Evolutionary conservation across 495 filamentous ascomycete species (phyloP), one percentile per base, ranked within the genome.

Genomic region (Hyaloscypha finlandica): DNA sequence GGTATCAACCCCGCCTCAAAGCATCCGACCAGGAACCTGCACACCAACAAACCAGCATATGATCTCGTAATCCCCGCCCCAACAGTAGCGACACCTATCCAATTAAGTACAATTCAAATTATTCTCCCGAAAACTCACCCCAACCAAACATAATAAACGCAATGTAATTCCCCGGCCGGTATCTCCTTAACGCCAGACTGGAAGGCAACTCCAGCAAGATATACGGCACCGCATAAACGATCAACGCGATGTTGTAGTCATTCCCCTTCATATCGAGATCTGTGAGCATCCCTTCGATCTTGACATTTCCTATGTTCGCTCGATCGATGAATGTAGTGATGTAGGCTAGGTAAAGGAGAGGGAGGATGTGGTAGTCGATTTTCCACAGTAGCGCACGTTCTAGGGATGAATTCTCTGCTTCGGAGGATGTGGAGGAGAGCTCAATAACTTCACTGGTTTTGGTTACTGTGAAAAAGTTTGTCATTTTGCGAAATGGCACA

Each of bases 251-350:
- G 35, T 72, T 70, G 42, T 75, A 77, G 20, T 62, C 39, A 32
- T 59, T 54, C 37, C 63, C 68, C 32, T 61, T 64, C 42, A 77
- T 61, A n/a, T 74, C n/a, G 16, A 80, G 63, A 11, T 79, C 77
- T 25, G 65, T 60, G 9, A 68, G 68, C 70, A 80, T 71, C 19
- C 79, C 78, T 8, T 77, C 74, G 55, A 80, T 73, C 48, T 66
- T 75, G 4, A 77, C 79, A 64, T 81, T 81, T 16, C 78, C 79
- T 22, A 81, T 77, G 68, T 81, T 81, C 31, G 74, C 70, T 3
- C 79, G 76, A 60, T 80, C 77, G 9, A 77, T 70, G 60, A 72
- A 73, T 4, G 76, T 68, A 20, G 76, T 37, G 68, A 76, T 77
- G 61, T 73, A 69, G 31, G 68, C 22, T n/a, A 66, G 12, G 53